A percentile compares a stretch with the other conserved stretches of the same genome.
Evolutionary conservation across 306 rosid species (phyloP).

Genomic region (Aeschynomene evenia): DNA sequence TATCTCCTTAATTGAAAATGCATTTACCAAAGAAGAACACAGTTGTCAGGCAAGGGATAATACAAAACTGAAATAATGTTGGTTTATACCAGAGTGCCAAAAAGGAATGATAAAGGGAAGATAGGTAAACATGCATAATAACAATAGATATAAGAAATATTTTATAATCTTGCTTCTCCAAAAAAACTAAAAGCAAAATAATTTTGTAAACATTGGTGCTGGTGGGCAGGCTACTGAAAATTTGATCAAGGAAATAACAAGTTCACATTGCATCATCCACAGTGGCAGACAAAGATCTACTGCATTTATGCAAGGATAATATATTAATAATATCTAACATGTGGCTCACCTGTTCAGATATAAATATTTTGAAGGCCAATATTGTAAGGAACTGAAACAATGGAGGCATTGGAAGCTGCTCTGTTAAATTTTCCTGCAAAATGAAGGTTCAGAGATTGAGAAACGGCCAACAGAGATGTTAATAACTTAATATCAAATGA

Average conservation of each 20-base stretch:
- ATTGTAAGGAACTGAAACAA: conserved; percentile 71
- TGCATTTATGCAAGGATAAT: conserved; percentile 10
- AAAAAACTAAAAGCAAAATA: not conserved
- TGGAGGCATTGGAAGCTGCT: conserved; percentile 76
- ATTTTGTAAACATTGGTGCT: not conserved
- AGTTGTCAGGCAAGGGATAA: not conserved
- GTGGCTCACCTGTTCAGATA: conserved; percentile 56
- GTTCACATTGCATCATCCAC: conserved; percentile 12
- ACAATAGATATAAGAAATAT: not conserved
- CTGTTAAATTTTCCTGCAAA: conserved; percentile 59
- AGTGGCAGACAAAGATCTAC: conserved; percentile 18
- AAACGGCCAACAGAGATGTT: conserved; percentile 17
- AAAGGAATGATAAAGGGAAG: not conserved
- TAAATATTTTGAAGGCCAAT: conserved; percentile 70
- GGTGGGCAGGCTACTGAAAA: not conserved
- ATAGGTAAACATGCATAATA: not conserved
- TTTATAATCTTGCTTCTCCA: not conserved
- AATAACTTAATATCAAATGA: not conserved
- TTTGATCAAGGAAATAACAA: conserved; percentile 2
- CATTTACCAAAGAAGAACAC: conserved; percentile 6
- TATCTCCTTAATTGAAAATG: conserved; percentile 4
- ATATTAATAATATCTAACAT: conserved; percentile 1
- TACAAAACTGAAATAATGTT: not conserved
- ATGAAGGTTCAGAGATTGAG: conserved; percentile 36
- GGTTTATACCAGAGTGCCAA: not conserved